Evolutionary conservation across 2,329 filamentous ascomycete species (phyloP).

Genomic region (Colletotrichum lindemuthianum): DNA sequence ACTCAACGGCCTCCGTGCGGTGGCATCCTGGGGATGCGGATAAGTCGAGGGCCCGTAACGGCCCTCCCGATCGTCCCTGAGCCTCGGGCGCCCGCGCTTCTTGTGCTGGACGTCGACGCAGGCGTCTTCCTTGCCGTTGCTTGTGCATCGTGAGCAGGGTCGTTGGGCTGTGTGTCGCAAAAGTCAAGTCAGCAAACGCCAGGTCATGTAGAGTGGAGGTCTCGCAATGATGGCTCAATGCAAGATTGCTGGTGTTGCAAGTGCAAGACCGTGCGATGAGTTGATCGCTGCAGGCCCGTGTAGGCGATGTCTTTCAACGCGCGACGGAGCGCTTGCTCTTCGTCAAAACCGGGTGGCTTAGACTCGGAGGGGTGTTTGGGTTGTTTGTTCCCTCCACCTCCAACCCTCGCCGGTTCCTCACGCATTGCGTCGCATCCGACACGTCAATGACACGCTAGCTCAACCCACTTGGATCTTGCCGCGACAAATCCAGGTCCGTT

Average conservation of each 20-base stretch:
- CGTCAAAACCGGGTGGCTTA: constrained; percentile 14
- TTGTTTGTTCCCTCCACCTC: background rate
- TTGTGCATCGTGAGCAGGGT: constrained; percentile 80
- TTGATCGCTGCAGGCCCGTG: background rate
- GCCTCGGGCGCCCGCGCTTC: constrained; percentile 80
- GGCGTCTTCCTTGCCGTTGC: constrained; percentile 81
- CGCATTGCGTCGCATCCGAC: constrained; percentile 23
- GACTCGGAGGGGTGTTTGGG: background rate
- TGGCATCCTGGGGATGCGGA: constrained; percentile 56
- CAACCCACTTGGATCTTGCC: constrained; percentile 29
- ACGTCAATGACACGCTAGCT: constrained; percentile 30
- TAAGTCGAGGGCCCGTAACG: constrained; percentile 65
- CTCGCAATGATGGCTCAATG: background rate
- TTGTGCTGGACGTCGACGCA: constrained; percentile 89
- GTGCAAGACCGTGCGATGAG: background rate
- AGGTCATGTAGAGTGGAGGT: background rate
- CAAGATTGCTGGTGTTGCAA: constrained; percentile 9
- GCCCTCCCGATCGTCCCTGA: constrained; percentile 76
- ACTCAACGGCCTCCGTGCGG: constrained; percentile 56
- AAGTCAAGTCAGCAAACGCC: constrained; percentile 25
- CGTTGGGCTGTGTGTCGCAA: constrained; percentile 67
- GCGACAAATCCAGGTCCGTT: constrained; percentile 13
- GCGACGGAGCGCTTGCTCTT: constrained; percentile 22
- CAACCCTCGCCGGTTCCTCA: background rate
- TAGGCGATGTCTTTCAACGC: background rate